These are phyloP conservation scores for Dissoconium aciculare DNA, from an alignment of 2,329 filamentous ascomycete species.

Conservation along the genomic window DNA sequence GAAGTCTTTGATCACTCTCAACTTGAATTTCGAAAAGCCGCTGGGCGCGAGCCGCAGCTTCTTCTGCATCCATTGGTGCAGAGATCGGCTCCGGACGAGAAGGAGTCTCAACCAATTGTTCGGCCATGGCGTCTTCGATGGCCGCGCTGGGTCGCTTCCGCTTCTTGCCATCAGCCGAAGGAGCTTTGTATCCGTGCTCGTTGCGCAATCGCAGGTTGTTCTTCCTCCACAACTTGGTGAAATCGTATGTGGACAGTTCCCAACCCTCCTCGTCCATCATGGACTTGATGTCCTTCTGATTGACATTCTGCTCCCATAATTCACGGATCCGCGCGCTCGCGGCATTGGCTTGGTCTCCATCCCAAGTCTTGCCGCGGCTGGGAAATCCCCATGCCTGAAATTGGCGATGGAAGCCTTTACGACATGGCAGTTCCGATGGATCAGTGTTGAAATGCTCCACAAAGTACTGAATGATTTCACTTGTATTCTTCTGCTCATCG, in stretches of 20 bases:
- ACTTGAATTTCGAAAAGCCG: constrained; percentile 22
- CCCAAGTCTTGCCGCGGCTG: constrained; percentile 47
- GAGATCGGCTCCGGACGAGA: not conserved
- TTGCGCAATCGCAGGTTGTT: constrained; percentile 34
- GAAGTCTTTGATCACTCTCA: constrained; percentile 46
- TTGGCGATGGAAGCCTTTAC: constrained; percentile 16
- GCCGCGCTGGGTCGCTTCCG: constrained; percentile 26
- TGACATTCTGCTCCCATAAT: constrained; percentile 61
- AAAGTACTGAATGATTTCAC: constrained; percentile 62
- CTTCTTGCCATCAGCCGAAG: constrained; percentile 14
- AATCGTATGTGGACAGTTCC: constrained; percentile 44
- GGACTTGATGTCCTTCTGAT: constrained; percentile 58
- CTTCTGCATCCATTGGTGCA: constrained; percentile 9
- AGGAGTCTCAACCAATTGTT: constrained; percentile 1
- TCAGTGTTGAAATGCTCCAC: constrained; percentile 24
- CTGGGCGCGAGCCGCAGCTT: constrained; percentile 12
- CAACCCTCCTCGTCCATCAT: constrained; percentile 58
- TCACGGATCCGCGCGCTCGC: constrained; percentile 57
- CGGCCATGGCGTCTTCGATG: not conserved
- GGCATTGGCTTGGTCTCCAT: constrained; percentile 52
- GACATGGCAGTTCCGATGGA: constrained; percentile 47
- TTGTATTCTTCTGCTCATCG: constrained; percentile 54
- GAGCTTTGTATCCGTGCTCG: constrained; percentile 11
- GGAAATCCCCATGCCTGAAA: constrained; percentile 57
- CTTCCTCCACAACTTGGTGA: constrained; percentile 40